Base-by-base conservation (phyloP, 768 basidiomycete species). In the Pleurotus djamor region DNA sequence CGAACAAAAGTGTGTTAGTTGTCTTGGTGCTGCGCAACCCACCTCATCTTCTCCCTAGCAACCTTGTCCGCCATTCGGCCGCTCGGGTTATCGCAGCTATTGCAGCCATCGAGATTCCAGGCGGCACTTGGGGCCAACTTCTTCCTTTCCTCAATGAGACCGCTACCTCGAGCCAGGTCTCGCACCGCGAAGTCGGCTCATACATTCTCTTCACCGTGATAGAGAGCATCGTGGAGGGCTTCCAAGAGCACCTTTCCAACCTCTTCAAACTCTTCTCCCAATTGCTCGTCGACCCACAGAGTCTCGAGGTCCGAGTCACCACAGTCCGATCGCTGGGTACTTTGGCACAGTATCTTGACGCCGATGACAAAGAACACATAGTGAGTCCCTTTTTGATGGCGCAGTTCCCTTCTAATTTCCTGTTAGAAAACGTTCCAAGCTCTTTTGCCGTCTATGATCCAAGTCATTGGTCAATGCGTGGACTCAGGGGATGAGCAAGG, bases 71-170 rank as follows among this genome's bases (percentile, higher is more conserved):
- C 59, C 93, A 98, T 72, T 91, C 96, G 8, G 85, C 90, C 49
- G 92, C 96, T 21, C 92, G 97, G 49, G 91, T 96, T 59, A 85
- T 98, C 62, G 92, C 96, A 45, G 89, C 94, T 60, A 91, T 98
- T 73, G 96, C 96, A 16, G 83, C 86, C 57, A 84, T 94, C 69
- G 97, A 99, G 71, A 81, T 98, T 60, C 83, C 88, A 13, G 70
- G 81, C 57, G 85, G 86, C 64, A 81, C 83, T 63, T 98, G 97
- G 97, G 82, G 89, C 2, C 81, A 87, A 59, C 89, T 99, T 48
- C 82, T 98, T 33, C 92, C 93, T 4, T 95, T 91, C 80, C 83
- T 99, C 37, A 83, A 91, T 66, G 80, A 87, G 63, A 87, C 92
- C 7, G 90, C 91, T 61, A 79, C 79, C 43, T 90, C 94, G 6